phyloP scores from a whole-genome alignment of 2,329 filamentous ascomycete genomes.

The Uncinocarpus reesii region DNA sequence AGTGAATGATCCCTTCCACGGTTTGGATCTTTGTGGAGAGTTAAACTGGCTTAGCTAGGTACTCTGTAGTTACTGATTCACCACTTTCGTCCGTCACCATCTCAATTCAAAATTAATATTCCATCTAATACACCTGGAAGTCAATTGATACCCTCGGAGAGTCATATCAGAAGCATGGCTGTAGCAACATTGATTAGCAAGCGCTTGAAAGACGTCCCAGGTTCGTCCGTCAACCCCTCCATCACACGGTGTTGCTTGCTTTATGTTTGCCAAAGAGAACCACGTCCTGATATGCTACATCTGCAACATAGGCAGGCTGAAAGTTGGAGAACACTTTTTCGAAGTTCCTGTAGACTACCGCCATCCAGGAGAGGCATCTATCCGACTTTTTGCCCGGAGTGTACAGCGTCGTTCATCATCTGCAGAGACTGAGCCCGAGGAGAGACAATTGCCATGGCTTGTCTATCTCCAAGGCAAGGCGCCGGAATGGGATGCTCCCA shows the following conservation, averaged over 20 bases:
- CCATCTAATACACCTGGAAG: not conserved
- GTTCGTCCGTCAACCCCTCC: slow-evolving; percentile 19
- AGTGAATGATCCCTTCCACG: no score
- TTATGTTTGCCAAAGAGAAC: no score
- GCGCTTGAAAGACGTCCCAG: slow-evolving; percentile 31
- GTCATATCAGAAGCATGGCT: slow-evolving; percentile 17
- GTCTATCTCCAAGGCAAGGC: slow-evolving; percentile 77
- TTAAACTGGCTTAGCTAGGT: no score
- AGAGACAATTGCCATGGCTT: slow-evolving; percentile 47
- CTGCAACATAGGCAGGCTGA: slow-evolving; percentile 52
- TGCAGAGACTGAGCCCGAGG: slow-evolving; percentile 37
- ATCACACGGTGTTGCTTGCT: no score
- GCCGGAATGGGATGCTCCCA: slow-evolving; percentile 67
- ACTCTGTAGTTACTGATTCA: no score
- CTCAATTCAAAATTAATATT: no score
- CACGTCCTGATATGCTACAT: no score
- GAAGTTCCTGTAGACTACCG: slow-evolving; percentile 72
- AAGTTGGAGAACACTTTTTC: slow-evolving; percentile 75
- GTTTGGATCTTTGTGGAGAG: no score
- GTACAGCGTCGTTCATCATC: slow-evolving; percentile 58
- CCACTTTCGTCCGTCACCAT: no score
- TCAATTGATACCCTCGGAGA: not conserved
- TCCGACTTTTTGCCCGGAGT: slow-evolving; percentile 69
- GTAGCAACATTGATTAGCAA: slow-evolving; percentile 33
- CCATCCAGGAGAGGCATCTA: slow-evolving; percentile 48